Conservation (phyloP, 2,329 filamentous ascomycete genomes). For the Cladosporium cucumerinum region DNA sequence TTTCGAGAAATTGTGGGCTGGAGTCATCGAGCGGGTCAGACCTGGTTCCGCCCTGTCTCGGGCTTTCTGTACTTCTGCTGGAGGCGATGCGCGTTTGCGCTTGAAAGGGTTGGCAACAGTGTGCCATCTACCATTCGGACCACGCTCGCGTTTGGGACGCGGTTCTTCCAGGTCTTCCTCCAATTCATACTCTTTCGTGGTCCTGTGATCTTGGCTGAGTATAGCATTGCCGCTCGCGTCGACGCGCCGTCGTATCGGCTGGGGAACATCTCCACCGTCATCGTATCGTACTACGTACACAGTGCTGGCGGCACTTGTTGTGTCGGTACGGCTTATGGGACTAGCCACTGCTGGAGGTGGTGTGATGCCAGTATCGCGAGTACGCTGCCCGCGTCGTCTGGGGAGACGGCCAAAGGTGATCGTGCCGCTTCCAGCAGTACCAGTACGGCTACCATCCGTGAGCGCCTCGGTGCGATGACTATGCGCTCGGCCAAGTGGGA, state of each 20-base stretch:
- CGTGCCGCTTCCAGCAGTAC: constrained; percentile 18
- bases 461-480: constrained; percentile 19
- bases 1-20: constrained; percentile 43
- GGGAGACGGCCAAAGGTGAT: constrained; percentile 24
- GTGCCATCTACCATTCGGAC: constrained; percentile 42
- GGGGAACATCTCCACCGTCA: constrained; percentile 51
- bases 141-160: constrained; percentile 33
- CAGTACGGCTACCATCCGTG: constrained; percentile 18
- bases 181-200: constrained; percentile 22
- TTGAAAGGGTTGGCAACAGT: constrained; percentile 57
- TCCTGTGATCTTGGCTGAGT: constrained; percentile 7
- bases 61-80: constrained; percentile 58
- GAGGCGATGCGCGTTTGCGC: constrained; percentile 55
- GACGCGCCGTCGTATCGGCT: constrained; percentile 31
- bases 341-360: constrained; percentile 49
- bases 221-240: constrained; percentile 5
- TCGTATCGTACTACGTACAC: constrained; percentile 60
- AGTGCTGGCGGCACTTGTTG: constrained; percentile 60
- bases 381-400: constrained; percentile 14
- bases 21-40: constrained; percentile 31
- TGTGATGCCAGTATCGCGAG: constrained; percentile 14
- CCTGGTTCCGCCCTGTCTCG: constrained; percentile 21
- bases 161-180: constrained; percentile 20
- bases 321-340: constrained; percentile 59
- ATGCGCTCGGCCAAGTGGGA: constrained; percentile 34